Base-by-base conservation (phyloP, 1,284 basidiomycete species). In the Ceratobasidium theobromae region DNA sequence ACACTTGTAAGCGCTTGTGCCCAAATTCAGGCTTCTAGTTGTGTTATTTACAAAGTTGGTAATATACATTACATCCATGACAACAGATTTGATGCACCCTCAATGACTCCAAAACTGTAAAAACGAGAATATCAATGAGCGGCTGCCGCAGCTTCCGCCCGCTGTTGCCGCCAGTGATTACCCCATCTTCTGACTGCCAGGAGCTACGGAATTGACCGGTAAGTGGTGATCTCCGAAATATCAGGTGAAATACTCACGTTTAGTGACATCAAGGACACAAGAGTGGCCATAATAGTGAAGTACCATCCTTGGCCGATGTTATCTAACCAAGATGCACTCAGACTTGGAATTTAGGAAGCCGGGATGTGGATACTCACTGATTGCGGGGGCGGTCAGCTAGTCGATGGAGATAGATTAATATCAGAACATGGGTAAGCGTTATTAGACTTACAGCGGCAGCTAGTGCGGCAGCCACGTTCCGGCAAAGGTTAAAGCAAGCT, bases 401-500 rank as follows among this genome's bases (percentile, higher is more conserved):
- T 16, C 30, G n/a, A 55, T 8, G 25, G 38, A 25, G 32, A 51
- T 6, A 62, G 3, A 18, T 33, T 28, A 21, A 52, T 21, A 30
- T 8, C 27, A 46, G 25, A 62, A 27, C 58, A 5, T 11, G 18
- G 28, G 46, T 40, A 46, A 40, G 25, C 5, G n/a, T 32, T 23
- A 45, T 23, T 25, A 41, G 16, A 62, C 58, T 62, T 25, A 62
- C 58, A 28, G 58, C 58, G 27, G 58, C 58, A 49, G 58, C 49
- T 28, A 62, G 35, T 27, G 58, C 58, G 28, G 58, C 58, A 14
- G 58, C 58, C 5, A 52, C 48, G 30, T 62, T 62, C 18, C 48
- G 45, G 25, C 57, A 54, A 14, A 67, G 45, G 45, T 70, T 70
- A 54, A 67, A 69, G 25, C 64, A 66, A 18, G 69, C 69, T 28